A percentile compares a stretch with the other conserved stretches of the same genome.
phyloP scores from a whole-genome alignment of 768 basidiomycete genomes.

The Russula griseocarnosa region DNA sequence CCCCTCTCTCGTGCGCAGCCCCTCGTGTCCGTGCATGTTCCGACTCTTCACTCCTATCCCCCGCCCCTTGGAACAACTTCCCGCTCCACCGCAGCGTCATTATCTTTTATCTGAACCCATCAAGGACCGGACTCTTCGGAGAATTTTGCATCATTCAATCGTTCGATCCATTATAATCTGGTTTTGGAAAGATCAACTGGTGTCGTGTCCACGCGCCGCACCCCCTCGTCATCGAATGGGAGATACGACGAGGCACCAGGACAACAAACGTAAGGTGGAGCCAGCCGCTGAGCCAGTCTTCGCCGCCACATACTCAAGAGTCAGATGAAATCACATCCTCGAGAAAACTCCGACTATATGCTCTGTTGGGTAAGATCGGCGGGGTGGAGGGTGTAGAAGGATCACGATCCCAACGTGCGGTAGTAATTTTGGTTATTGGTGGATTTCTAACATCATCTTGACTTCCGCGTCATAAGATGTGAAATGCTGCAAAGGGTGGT shows the following conservation, averaged over 20 bases:
- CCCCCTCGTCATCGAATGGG: conserved; percentile 33
- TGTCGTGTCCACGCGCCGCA: not conserved
- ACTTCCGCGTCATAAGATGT: not conserved
- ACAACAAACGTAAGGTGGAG: conserved; percentile 30
- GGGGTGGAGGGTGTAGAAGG: conserved; percentile 21
- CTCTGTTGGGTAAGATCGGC: conserved; percentile 36
- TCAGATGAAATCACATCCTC: conserved; percentile 35
- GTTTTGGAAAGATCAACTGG: too few species aligned
- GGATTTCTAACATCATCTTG: conserved; percentile 30
- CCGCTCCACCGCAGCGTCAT: not conserved
- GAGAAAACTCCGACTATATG: conserved; percentile 34
- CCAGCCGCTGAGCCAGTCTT: conserved; percentile 36
- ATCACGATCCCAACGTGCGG: conserved; percentile 28
- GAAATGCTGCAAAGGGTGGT: not conserved
- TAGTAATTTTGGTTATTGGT: conserved; percentile 33
- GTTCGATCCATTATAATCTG: too few species aligned
- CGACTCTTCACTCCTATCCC: not conserved
- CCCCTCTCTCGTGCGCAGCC: not conserved
- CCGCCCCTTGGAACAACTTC: not conserved
- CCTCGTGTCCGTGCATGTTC: not conserved
- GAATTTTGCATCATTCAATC: too few species aligned
- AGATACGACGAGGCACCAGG: conserved; percentile 39
- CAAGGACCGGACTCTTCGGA: too few species aligned
- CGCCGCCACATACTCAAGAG: conserved; percentile 30
- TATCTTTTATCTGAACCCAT: not conserved